Evolutionary conservation across 2,329 filamentous ascomycete genomes (phyloP).

Genomic region (Elsinoe australis): DNA sequence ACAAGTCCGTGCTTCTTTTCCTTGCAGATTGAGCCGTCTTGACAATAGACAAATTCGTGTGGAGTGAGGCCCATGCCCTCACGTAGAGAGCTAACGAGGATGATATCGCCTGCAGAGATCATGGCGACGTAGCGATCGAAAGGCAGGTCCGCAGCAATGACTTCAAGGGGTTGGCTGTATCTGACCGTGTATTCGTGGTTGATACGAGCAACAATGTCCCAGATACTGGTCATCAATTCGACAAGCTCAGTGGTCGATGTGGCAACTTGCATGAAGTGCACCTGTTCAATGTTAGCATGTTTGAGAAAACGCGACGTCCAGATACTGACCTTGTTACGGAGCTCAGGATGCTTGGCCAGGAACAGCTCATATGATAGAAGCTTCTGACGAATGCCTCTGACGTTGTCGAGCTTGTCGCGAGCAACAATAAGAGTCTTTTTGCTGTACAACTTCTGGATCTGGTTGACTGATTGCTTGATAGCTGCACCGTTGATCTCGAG

Average conservation of each 20-base stretch:
- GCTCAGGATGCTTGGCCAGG: slow-evolving; percentile 86
- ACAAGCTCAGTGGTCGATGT: slow-evolving; percentile 82
- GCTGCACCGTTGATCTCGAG: slow-evolving; percentile 52
- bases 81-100: slow-evolving; percentile 91
- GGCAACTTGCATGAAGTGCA: slow-evolving; percentile 88
- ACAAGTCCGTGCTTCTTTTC: slow-evolving; percentile 83
- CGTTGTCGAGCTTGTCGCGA: slow-evolving; percentile 86
- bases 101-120: slow-evolving; percentile 76
- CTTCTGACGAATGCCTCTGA: slow-evolving; percentile 89
- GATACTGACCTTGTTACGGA: slow-evolving; percentile 58
- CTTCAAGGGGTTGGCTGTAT: slow-evolving; percentile 85
- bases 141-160: slow-evolving; percentile 88
- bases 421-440: slow-evolving; percentile 88
- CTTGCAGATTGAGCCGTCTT: slow-evolving; percentile 65
- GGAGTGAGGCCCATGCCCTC: slow-evolving; percentile 97
- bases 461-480: slow-evolving; percentile 69
- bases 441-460: slow-evolving; percentile 74
- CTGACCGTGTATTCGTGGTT: slow-evolving; percentile 87
- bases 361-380: slow-evolving; percentile 87
- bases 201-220: slow-evolving; percentile 89
- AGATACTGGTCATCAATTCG: slow-evolving; percentile 79
- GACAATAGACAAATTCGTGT: slow-evolving; percentile 88
- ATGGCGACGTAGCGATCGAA: slow-evolving; percentile 91
- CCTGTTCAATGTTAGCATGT: slow-evolving; percentile 37
- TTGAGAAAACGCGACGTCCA: background rate